These are phyloP conservation scores for Hymenoscyphus albidus DNA, from an alignment of 2,329 filamentous ascomycete species.

Conservation along the genomic window DNA sequence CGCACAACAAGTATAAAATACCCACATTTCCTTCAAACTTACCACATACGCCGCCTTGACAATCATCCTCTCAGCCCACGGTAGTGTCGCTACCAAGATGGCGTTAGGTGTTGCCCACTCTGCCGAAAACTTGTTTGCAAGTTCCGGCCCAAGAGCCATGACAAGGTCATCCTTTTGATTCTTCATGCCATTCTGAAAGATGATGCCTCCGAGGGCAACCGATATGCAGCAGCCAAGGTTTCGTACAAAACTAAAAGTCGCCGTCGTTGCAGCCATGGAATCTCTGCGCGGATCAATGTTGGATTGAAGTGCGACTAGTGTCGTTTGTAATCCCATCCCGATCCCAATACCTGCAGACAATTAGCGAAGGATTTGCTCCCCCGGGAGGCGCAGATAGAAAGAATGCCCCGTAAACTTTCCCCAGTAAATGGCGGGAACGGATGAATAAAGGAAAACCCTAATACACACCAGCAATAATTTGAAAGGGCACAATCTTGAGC, in stretches of 20 bases:
- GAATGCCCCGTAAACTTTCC: too few relatives aligned
- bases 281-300: slow-evolving; percentile 40
- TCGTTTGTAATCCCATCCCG: slow-evolving; percentile 51
- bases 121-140: slow-evolving; percentile 32
- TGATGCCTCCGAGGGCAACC: slow-evolving; percentile 44
- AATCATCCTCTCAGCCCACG: slow-evolving; percentile 14
- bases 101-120: slow-evolving; percentile 26
- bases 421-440: too few relatives aligned
- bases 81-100: slow-evolving; percentile 39
- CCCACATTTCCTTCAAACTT: slow-evolving; percentile 28
- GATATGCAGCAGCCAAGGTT: slow-evolving; percentile 42
- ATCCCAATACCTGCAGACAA: slow-evolving; percentile 36
- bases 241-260: slow-evolving; percentile 47
- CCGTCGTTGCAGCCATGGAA: slow-evolving; percentile 45
- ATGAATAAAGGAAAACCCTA: neutral
- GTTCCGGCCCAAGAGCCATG: slow-evolving; percentile 9
- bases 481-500: slow-evolving; percentile 43
- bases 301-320: slow-evolving; percentile 51
- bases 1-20: slow-evolving; percentile 24
- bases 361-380: neutral
- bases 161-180: slow-evolving; percentile 21
- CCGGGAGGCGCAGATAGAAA: neutral
- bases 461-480: slow-evolving; percentile 45
- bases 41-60: slow-evolving; percentile 22
- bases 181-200: slow-evolving; percentile 43